Evolutionary conservation across 768 basidiomycete species (phyloP).

Genomic region (Mycena alexandri): DNA sequence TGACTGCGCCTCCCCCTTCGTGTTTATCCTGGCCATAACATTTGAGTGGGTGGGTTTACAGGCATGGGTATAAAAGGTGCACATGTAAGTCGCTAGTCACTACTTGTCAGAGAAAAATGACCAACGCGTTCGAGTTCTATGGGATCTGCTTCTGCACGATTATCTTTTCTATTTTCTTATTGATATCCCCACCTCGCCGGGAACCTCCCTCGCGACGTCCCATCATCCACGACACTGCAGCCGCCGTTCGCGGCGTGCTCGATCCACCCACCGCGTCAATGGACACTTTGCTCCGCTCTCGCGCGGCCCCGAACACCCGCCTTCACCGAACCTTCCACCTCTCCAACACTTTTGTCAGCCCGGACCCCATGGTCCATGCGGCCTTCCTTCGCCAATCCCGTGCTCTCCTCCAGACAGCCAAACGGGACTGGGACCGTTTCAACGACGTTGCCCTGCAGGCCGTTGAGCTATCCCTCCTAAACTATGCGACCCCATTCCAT

Average conservation of each 20-base stretch:
- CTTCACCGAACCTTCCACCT: constrained; percentile 50
- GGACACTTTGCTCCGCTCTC: constrained; percentile 34
- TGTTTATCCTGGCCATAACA: constrained; percentile 10
- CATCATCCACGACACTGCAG: constrained; percentile 13
- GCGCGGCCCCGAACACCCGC: constrained; percentile 53
- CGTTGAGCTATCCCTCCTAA: constrained; percentile 43
- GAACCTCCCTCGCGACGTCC: not conserved
- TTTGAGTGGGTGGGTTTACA: constrained; percentile 24
- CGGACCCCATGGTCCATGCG: constrained; percentile 49
- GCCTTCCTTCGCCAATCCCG: constrained; percentile 48
- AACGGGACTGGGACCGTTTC: constrained; percentile 52
- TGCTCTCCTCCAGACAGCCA: constrained; percentile 45
- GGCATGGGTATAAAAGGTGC: constrained; percentile 27
- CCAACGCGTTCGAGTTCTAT: constrained; percentile 29
- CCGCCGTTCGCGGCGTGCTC: constrained; percentile 15
- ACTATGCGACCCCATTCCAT: constrained; percentile 46
- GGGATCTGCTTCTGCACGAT: constrained; percentile 27
- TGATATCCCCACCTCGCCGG: not conserved
- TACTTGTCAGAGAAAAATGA: constrained; percentile 31
- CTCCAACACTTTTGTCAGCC: constrained; percentile 67
- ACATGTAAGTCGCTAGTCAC: constrained; percentile 17
- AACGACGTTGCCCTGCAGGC: constrained; percentile 47
- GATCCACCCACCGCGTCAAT: constrained; percentile 25
- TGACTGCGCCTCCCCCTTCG: constrained; percentile 16
- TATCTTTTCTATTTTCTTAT: constrained; percentile 24